Conservation (phyloP, 2,329 filamentous ascomycete genomes). For the Penicillium italicum region DNA sequence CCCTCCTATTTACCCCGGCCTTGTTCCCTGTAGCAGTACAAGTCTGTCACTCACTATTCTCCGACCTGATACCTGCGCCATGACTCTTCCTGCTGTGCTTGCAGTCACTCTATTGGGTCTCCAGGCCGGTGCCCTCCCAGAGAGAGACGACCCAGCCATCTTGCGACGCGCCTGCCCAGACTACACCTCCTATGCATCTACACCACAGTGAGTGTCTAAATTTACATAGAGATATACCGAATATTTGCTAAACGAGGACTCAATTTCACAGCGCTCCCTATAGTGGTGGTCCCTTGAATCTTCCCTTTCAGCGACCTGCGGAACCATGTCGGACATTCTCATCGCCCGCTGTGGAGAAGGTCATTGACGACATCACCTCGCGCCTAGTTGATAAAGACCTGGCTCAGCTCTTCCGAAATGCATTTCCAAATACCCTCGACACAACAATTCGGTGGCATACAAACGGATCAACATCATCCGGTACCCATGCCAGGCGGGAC, state of each 20-base stretch:
- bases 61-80: background rate
- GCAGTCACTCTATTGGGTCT: conserved; percentile 14
- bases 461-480: conserved; percentile 46
- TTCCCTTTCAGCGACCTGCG: conserved; percentile 84
- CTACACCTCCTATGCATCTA: conserved; percentile 59
- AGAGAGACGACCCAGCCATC: conserved; percentile 27
- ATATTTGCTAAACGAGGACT: background rate
- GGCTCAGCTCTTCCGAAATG: conserved; percentile 89
- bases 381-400: conserved; percentile 82
- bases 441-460: conserved; percentile 87
- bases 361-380: conserved; percentile 76
- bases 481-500: conserved; percentile 42
- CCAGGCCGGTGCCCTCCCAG: conserved; percentile 15
- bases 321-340: conserved; percentile 82
- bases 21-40: background rate
- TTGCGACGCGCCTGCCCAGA: conserved; percentile 58
- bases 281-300: conserved; percentile 70
- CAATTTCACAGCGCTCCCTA: conserved; percentile 61
- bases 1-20: conserved; percentile 18
- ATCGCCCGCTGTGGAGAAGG: conserved; percentile 79
- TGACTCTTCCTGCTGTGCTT: conserved; percentile 14
- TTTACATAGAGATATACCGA: background rate
- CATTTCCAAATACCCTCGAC: conserved; percentile 87
- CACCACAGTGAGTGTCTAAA: conserved; percentile 53
- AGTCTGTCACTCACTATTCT: background rate